A percentile compares a stretch with the other conserved stretches of the same genome.
These are phyloP conservation scores for Rutstroemia sp. DNA, from an alignment of 2,329 filamentous ascomycete genomes.

Conservation along the genomic window DNA sequence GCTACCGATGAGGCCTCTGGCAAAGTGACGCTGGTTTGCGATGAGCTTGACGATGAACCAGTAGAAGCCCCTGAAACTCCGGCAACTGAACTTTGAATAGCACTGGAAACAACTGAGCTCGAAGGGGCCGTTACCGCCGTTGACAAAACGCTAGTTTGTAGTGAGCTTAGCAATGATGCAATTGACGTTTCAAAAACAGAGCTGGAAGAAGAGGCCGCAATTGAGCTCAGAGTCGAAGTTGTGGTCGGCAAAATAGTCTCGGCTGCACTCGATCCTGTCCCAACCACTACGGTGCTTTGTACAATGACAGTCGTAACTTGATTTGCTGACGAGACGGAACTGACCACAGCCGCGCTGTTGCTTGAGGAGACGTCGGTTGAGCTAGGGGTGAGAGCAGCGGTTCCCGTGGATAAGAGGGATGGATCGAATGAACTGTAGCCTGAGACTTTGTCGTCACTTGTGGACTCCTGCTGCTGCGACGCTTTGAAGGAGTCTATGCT, in stretches of 20 bases:
- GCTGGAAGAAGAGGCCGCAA: neutral
- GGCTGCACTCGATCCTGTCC: neutral
- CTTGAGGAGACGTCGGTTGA: neutral
- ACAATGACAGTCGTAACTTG: neutral
- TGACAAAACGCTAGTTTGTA: neutral
- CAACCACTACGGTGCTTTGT: neutral
- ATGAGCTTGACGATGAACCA: neutral
- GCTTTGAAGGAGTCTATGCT: neutral
- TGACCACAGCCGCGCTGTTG: neutral
- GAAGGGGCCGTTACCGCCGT: neutral
- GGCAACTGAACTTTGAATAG: neutral
- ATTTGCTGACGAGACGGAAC: neutral
- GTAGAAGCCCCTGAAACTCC: neutral
- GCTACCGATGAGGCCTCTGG: neutral
- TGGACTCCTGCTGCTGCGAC: neutral
- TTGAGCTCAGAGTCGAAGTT: neutral
- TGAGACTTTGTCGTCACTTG: neutral
- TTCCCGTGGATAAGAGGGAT: too few relatives aligned
- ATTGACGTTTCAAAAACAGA: neutral
- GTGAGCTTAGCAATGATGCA: neutral
- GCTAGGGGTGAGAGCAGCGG: too few relatives aligned
- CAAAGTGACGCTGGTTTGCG: neutral
- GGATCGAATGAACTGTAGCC: neutral
- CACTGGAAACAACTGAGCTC: neutral
- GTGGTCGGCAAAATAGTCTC: neutral